These are phyloP conservation scores for Amborella trichopoda DNA, from an alignment of 164 flowering plant genomes.

Conservation along the genomic window DNA sequence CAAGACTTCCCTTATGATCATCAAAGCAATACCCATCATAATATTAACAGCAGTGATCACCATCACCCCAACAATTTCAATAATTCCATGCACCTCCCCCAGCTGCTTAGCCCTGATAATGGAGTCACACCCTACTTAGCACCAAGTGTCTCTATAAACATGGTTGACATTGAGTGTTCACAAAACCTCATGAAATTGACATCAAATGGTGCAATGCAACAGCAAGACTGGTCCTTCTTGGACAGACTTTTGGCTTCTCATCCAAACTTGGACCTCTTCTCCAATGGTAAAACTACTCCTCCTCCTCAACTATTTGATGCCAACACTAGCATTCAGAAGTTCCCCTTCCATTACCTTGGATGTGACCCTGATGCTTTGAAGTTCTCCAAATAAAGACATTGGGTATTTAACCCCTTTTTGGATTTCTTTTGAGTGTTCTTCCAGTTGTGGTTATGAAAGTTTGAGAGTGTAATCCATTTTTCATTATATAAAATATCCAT, in stretches of 20 bases:
- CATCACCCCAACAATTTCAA: too few relatives aligned
- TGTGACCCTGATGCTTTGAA: slow-evolving; percentile 28
- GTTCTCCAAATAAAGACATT: slow-evolving; percentile 30
- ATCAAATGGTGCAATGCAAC: slow-evolving; percentile 11
- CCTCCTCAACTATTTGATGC: slow-evolving; percentile 12
- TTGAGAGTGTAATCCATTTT: too few relatives aligned
- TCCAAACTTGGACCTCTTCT: slow-evolving; percentile 22
- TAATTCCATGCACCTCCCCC: slow-evolving; percentile 65
- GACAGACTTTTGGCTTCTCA: slow-evolving; percentile 70
- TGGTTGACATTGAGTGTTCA: slow-evolving; percentile 35
- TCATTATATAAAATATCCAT: too few relatives aligned
- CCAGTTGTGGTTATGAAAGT: too few relatives aligned
- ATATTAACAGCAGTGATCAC: too few relatives aligned
- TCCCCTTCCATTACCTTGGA: slow-evolving; percentile 39
- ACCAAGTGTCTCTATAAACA: slow-evolving; percentile 16
- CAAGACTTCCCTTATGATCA: slow-evolving; percentile 14
- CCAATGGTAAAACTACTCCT: slow-evolving; percentile 11
- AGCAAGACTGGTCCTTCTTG: slow-evolving; percentile 55
- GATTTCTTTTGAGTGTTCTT: too few relatives aligned
- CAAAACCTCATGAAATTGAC: slow-evolving; percentile 26
- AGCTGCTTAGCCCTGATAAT: slow-evolving; percentile 35
- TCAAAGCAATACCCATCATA: too few relatives aligned
- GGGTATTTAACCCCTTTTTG: too few relatives aligned
- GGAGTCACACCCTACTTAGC: slow-evolving; percentile 14
- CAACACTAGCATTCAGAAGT: slow-evolving; percentile 20